A percentile compares a stretch with the other conserved stretches of the same genome.
Conservation (phyloP, 139 green algal species). For the Chlamydomonas sp. region DNA sequence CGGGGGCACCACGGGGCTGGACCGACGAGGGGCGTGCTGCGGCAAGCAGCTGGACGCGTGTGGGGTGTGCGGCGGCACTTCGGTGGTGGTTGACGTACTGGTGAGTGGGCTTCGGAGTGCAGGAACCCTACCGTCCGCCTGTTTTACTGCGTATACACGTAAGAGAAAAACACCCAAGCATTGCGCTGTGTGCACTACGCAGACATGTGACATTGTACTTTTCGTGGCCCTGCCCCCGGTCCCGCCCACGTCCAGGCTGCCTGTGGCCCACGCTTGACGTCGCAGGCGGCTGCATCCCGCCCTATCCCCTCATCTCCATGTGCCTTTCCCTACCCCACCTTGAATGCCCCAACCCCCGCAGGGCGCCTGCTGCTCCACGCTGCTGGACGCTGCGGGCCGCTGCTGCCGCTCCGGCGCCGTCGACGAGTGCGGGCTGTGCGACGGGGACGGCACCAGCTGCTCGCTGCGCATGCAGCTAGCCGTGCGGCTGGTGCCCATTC, state of each 20-base stretch:
- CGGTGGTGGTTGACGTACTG: slow-evolving; percentile 53
- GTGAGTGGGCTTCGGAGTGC: background rate
- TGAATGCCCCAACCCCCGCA: background rate
- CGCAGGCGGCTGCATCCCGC: no score
- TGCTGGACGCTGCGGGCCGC: slow-evolving; percentile 63
- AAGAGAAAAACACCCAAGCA: background rate
- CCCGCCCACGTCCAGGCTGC: no score
- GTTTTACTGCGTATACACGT: background rate
- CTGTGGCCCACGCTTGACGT: background rate
- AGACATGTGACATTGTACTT: no score
- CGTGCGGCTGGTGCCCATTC: slow-evolving; percentile 6
- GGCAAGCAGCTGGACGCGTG: slow-evolving; percentile 63
- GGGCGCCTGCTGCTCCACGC: slow-evolving; percentile 60
- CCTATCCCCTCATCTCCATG: no score
- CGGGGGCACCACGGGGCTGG: slow-evolving; percentile 29
- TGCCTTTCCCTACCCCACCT: background rate
- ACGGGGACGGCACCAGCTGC: slow-evolving; percentile 68
- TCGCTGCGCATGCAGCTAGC: slow-evolving; percentile 30
- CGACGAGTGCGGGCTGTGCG: slow-evolving; percentile 78
- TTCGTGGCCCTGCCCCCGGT: no score
- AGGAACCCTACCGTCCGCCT: background rate
- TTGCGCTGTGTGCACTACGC: no score
- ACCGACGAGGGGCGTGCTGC: slow-evolving; percentile 62
- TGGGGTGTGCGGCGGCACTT: slow-evolving; percentile 62
- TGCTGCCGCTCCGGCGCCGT: slow-evolving; percentile 72